Percentiles rank a stretch among this genome's conserved stretches.
Conservation (phyloP, 306 rosid genomes). For the Gastrolobium bilobum region DNA sequence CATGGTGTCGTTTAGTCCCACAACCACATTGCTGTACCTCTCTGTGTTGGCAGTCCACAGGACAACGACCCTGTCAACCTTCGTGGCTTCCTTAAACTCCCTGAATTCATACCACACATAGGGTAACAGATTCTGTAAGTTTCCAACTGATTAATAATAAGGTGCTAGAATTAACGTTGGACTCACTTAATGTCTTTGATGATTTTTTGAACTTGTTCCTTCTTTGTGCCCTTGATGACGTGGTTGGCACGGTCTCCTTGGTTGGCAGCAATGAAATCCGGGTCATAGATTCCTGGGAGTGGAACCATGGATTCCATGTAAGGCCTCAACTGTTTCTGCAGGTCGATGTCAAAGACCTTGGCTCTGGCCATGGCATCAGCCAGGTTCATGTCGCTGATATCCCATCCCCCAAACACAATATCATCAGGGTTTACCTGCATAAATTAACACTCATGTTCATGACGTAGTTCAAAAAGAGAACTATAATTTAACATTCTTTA, state of each 20-base stretch:
- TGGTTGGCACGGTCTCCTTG: constrained; percentile 93
- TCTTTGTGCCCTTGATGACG: constrained; percentile 87
- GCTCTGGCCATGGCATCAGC: constrained; percentile 98
- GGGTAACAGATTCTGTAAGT: constrained; percentile 20
- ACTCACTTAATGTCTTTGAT: constrained; percentile 82
- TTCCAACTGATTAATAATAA: constrained; percentile 13
- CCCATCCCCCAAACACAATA: constrained; percentile 97
- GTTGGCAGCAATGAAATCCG: constrained; percentile 97
- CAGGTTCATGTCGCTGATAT: constrained; percentile 90
- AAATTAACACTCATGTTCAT: neutral
- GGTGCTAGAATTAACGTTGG: neutral
- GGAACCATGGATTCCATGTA: constrained; percentile 99
- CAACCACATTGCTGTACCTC: constrained; percentile 85
- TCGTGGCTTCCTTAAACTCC: constrained; percentile 86
- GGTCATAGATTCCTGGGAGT: constrained; percentile 92
- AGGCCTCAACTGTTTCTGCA: constrained; percentile 92
- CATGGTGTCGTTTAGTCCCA: constrained; percentile 87
- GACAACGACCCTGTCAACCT: constrained; percentile 91
- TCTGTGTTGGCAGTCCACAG: constrained; percentile 99
- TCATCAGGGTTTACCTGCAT: constrained; percentile 94
- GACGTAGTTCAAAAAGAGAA: neutral
- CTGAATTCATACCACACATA: constrained; percentile 47
- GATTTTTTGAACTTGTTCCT: constrained; percentile 85
- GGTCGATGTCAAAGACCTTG: constrained; percentile 89
- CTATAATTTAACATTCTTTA: neutral